Evolutionary conservation across 2,329 filamentous ascomycete genomes (phyloP).

Genomic region (Claviceps fusiformis): DNA sequence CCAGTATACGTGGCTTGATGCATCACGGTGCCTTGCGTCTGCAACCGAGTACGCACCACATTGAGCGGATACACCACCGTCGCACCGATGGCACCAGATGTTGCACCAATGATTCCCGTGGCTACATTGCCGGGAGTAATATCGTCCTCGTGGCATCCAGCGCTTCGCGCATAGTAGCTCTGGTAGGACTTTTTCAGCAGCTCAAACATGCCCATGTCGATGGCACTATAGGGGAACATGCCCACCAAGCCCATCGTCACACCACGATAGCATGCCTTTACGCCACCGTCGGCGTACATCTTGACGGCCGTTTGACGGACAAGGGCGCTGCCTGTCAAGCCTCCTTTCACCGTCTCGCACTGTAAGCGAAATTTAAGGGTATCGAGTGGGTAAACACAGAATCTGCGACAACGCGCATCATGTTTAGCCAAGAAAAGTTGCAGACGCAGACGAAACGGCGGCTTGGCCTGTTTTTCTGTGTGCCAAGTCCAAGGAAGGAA

Average conservation of each 20-base stretch:
- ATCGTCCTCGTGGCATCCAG: constrained; percentile 70
- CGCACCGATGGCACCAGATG: constrained; percentile 82
- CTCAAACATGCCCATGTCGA: constrained; percentile 93
- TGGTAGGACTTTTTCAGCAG: constrained; percentile 69
- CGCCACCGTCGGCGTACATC: constrained; percentile 67
- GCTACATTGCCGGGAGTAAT: constrained; percentile 67
- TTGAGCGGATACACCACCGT: constrained; percentile 94
- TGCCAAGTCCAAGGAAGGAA: not conserved
- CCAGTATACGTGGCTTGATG: constrained; percentile 85
- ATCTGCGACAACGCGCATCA: constrained; percentile 29
- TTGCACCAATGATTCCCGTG: constrained; percentile 79
- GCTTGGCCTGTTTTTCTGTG: too few species aligned
- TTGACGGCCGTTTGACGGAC: constrained; percentile 72
- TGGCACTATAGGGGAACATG: constrained; percentile 96
- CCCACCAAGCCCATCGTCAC: constrained; percentile 86
- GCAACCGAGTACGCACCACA: constrained; percentile 76
- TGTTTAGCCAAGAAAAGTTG: not conserved
- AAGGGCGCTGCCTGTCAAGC: constrained; percentile 68
- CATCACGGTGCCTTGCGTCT: constrained; percentile 87
- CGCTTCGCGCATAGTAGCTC: constrained; percentile 51
- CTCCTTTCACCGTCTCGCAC: constrained; percentile 82
- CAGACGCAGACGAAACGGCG: not conserved
- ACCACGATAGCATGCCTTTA: constrained; percentile 74
- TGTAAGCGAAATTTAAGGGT: constrained; percentile 75
- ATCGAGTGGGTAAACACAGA: constrained; percentile 89